Base-by-base conservation (phyloP, 768 basidiomycete species). In the Mycena polygramma region DNA sequence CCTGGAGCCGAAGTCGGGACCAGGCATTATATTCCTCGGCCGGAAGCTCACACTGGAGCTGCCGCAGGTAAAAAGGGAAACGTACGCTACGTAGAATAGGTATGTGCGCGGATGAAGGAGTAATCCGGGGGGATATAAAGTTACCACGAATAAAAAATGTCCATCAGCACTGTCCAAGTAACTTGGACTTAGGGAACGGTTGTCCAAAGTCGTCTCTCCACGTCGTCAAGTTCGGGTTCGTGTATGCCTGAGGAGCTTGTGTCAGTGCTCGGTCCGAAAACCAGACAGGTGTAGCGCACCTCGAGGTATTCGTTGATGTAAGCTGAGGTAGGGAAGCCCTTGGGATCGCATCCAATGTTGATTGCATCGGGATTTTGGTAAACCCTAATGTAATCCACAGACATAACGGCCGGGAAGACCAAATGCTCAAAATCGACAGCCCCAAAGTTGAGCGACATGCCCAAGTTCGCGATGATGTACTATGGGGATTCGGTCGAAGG, bases 301-400 rank as follows among this genome's bases (percentile, higher is more conserved):
- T 53, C 41, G 55, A 83, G 73, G 30, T 48, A 92, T 88, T 88
- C 79, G 57, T 91, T 82, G 78, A 97, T 98, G 79, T 98, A 98
- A 15, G 86, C 85, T 58, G 86, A 80, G 0, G 97, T 98, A 1
- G 97, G 96, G 78, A 88, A 92, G 52, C 89, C 87, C 53, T 81
- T 76, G 15, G 96, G 96, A 77, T 94, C 91, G 77, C 96, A 98
- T 19, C 96, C 96, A 60, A 95, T 85, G 77, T 96, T 97, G 66
- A 89, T 84, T 37, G 85, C 77, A 70, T 88, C 79, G 75, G 86
- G 83, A 4, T 89, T 89, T 77, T 98, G 97, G 80, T 98, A 99
- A 10, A 99, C 94, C 26, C 97, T 89, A 63, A 98, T 89, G 82
- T 92, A 98, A 20, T 63, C 61, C 19, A 97, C 84, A 57, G 82